Evolutionary conservation across 371 early-diverging fungal species (phyloP).

Genomic region (Synchytrium microbalum): DNA sequence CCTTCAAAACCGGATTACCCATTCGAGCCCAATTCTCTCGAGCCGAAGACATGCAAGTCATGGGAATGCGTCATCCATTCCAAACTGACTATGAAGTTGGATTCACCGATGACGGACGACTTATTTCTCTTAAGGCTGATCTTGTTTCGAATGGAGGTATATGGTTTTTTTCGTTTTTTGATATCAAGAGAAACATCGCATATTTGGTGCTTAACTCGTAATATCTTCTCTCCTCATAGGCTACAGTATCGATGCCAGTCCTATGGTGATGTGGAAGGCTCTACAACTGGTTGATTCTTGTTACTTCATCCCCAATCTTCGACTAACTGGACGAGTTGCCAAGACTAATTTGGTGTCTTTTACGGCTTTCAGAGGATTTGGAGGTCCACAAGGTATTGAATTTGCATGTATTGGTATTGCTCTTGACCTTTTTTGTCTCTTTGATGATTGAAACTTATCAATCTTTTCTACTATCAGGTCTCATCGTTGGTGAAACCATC

Average conservation of each 20-base stretch:
- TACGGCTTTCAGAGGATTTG: constrained; percentile 70
- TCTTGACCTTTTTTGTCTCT: constrained; percentile 47
- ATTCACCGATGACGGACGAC: constrained; percentile 47
- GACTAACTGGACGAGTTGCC: constrained; percentile 52
- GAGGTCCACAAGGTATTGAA: constrained; percentile 70
- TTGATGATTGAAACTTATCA: neutral
- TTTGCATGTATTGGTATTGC: constrained; percentile 58
- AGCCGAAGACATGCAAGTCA: constrained; percentile 65
- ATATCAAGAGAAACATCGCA: neutral
- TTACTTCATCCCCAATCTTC: constrained; percentile 60
- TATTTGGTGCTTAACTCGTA: too few relatives aligned
- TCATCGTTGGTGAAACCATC: constrained; percentile 7
- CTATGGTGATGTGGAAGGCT: too few relatives aligned
- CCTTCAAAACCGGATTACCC: constrained; percentile 45
- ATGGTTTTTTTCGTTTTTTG: too few relatives aligned
- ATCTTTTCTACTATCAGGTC: neutral
- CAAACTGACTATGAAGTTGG: constrained; percentile 61
- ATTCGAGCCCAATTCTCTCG: constrained; percentile 64
- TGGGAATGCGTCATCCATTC: constrained; percentile 72
- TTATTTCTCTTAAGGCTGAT: constrained; percentile 50
- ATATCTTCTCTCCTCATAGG: too few relatives aligned
- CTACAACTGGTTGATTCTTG: too few relatives aligned
- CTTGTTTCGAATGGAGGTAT: constrained; percentile 55
- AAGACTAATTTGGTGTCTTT: constrained; percentile 68
- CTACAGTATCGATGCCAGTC: too few relatives aligned